Percentiles rank a stretch among this genome's conserved stretches.
Conservation (phyloP, 1,284 basidiomycete genomes). For the Trichosporon coremiiforme region DNA sequence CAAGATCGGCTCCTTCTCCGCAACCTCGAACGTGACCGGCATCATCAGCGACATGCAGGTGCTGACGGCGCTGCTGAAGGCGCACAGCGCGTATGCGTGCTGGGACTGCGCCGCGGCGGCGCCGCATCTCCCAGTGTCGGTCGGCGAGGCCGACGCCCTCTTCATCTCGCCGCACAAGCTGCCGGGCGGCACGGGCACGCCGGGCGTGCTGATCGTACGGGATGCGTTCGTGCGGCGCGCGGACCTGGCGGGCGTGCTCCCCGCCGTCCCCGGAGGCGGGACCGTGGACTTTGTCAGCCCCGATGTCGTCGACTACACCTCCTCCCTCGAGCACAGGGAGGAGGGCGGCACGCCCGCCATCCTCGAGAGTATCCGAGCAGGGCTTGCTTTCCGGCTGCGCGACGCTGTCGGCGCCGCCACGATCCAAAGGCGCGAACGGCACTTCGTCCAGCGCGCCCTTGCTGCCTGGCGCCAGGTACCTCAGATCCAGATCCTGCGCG, state of each 20-base stretch:
- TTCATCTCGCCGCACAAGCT: slow-evolving; percentile 31
- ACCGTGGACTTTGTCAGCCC: slow-evolving; percentile 22
- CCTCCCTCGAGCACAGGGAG: slow-evolving; percentile 22
- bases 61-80: slow-evolving; percentile 20
- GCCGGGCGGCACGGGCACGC: slow-evolving; percentile 21
- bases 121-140: slow-evolving; percentile 5
- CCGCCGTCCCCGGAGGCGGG: slow-evolving; percentile 24
- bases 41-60: slow-evolving; percentile 24
- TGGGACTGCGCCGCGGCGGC: slow-evolving; percentile 25
- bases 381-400: slow-evolving; percentile 25
- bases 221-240: neutral
- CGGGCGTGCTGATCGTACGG: slow-evolving; percentile 25
- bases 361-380: slow-evolving; percentile 25
- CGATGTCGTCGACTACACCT: slow-evolving; percentile 3
- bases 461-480: slow-evolving; percentile 12
- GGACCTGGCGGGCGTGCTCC: slow-evolving; percentile 5
- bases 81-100: slow-evolving; percentile 12
- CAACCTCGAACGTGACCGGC: slow-evolving; percentile 28
- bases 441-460: slow-evolving; percentile 20
- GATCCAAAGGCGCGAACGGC: neutral
- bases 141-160: slow-evolving; percentile 25
- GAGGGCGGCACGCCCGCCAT: slow-evolving; percentile 29
- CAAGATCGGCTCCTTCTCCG: slow-evolving; percentile 27
- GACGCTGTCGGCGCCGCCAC: neutral
- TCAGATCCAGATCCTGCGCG: slow-evolving; percentile 19